Base-by-base conservation (phyloP, 306 rosid genomes). In the Rosa lucieae region DNA sequence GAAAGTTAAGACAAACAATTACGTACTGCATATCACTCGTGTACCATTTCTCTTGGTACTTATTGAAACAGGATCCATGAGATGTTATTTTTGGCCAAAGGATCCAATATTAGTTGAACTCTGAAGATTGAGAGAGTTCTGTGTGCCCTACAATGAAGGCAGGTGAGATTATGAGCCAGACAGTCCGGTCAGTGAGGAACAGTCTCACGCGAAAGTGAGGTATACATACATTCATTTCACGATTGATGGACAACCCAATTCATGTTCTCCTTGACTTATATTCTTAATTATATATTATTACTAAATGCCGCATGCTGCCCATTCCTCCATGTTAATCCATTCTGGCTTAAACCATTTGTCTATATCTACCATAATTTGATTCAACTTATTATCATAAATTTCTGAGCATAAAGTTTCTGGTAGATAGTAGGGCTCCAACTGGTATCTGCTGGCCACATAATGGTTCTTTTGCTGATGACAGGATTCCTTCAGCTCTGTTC, bases 111-210 rank as follows among this genome's bases (percentile, higher is more conserved):
- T 20, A 32, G 7, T 3, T 23, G 5, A 7, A 63, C 9, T 1
- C 10, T 3, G 6, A 35, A 62, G 20, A 14, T 9, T 12, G 55
- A 40, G 52, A 42, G 40, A 73, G 40, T 43, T 74, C 15, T 46
- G 11, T 20, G 29, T 53, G 42, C n/a, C 67, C 70, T 32, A 67
- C 32, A 72, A 63, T 21, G 23, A 37, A 84, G 84, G 92, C 89
- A 86, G 92, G 83, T 91, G 88, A 85, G 87, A 79, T 52, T 44
- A 46, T 68, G 75, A 77, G 78, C 51, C 67, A 70, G 76, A 48
- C 83, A 86, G 93, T 88, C 88, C 74, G 84, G 85, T 82, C 26
- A 86, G 82, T 48, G 71, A 59, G 88, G 77, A 85, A 87, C 94
- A 89, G 53, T 86, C 79, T 84, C 89, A 88, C 83, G 92, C 75